Base-by-base conservation (phyloP, 2,329 filamentous ascomycete species). In the Drechslerella stenobrocha region DNA sequence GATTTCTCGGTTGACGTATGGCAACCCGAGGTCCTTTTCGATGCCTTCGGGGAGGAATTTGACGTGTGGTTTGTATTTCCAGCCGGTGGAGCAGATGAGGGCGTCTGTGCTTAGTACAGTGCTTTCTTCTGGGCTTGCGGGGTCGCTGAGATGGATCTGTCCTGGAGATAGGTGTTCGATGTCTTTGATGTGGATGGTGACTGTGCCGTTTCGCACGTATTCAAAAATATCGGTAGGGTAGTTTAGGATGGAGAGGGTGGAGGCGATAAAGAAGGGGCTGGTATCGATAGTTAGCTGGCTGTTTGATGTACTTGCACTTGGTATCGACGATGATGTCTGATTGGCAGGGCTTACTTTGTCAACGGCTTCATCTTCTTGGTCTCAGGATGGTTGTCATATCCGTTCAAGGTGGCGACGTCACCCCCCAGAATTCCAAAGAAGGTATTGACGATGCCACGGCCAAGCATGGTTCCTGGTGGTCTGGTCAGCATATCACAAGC, bases 211-310 rank as follows among this genome's bases (percentile, higher is more conserved):
- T 34, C 77, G 77, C 13, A 86, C 79, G 11, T 84, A 75, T 2
- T 83, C 81, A 70, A 84, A 82, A 71, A 86, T 81, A 71, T 82
- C 78, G 2, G 78, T 81, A 0, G 80, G 77, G 70, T 83, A 86
- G 73, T 85, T 87, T 52, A 83, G 77, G 51, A 87, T 85, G 52
- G 81, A 81, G 22, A 86, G 77, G 2, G 79, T 80, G 5, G 79
- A 79, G 1, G 79, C 83, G 2, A 80, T 79, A 75, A 81, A 85
- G 73, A 82, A 80, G 30, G 79, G 73, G 1, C 63, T 66, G 23
- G 18, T 24, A 28, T 11, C 18, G 13, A n/a, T 44, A 51, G 13
- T 30, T 22, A 42, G 37, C 15, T n/a, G 45, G 47, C 34, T 37
- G 22, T 13, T 47, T 28, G 20, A 35, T 32, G 18, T 32, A n/a